Conservation (phyloP, 1,284 basidiomycete species). For the Sporisorium iseilematis-ciliati region DNA sequence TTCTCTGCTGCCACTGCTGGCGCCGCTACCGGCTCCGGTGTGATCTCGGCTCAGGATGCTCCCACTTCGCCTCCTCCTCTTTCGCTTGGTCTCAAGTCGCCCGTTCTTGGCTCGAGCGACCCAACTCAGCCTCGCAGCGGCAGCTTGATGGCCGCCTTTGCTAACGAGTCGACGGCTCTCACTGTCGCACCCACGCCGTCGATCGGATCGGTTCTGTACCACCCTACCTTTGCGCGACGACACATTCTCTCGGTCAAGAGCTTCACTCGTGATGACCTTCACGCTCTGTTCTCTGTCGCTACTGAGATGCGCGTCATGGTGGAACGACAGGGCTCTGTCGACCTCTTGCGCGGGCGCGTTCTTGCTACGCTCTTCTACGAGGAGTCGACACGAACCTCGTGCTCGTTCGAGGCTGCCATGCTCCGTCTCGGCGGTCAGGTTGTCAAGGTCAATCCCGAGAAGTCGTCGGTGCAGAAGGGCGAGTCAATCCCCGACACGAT, state of each 20-base stretch:
- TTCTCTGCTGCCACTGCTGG: conserved; percentile 41
- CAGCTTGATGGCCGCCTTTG: conserved; percentile 47
- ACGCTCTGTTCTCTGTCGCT: conserved; percentile 93
- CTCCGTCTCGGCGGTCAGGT: conserved; percentile 96
- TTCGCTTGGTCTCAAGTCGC: conserved; percentile 45
- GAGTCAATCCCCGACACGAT: conserved; percentile 94
- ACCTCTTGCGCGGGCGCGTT: conserved; percentile 90
- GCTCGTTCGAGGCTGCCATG: conserved; percentile 99
- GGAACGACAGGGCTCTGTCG: conserved; percentile 88
- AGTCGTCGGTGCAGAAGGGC: conserved; percentile 92
- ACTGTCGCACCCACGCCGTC: conserved; percentile 25
- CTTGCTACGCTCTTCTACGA: conserved; percentile 98
- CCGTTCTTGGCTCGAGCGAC: conserved; percentile 59
- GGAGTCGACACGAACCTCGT: conserved; percentile 88
- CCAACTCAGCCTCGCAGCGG: conserved; percentile 34
- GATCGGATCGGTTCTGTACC: conserved; percentile 57
- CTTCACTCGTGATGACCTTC: conserved; percentile 88
- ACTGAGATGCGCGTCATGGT: conserved; percentile 97
- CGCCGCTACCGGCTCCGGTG: conserved; percentile 19
- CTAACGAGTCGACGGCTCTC: conserved; percentile 38
- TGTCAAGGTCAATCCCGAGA: conserved; percentile 83
- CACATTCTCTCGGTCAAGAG: conserved; percentile 96
- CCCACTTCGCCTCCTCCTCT: conserved; percentile 56
- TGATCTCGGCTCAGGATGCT: conserved; percentile 56
- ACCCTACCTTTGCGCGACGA: conserved; percentile 78